Evolutionary conservation across 306 rosid genomes (phyloP).

Genomic region (Pterocarpus santalinus): DNA sequence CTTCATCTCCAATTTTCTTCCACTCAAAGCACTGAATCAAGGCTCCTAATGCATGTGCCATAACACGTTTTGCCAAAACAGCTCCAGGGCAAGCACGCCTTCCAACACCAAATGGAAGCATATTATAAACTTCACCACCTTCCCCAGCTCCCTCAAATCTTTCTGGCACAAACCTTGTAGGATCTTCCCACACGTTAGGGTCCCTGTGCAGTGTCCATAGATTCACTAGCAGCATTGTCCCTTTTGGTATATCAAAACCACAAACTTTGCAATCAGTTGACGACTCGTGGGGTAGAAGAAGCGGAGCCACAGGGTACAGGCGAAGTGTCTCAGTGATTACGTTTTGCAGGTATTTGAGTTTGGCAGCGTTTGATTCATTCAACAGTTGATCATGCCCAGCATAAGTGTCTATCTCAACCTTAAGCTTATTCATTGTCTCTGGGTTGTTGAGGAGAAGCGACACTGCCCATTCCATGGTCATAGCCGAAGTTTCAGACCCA

Average conservation of each 20-base stretch:
- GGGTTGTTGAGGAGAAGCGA: conserved; percentile 65
- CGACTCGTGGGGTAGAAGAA: conserved; percentile 54
- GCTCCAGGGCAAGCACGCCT: conserved; percentile 64
- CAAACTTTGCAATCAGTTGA: conserved; percentile 48
- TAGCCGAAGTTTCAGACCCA: conserved; percentile 58
- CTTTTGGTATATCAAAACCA: conserved; percentile 55
- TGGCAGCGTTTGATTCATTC: conserved; percentile 1
- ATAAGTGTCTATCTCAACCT: conserved; percentile 34
- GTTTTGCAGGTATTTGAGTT: conserved; percentile 45
- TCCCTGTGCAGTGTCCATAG: conserved; percentile 64
- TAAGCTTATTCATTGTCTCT: conserved; percentile 39
- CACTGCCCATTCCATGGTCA: conserved; percentile 63
- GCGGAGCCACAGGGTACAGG: conserved; percentile 51
- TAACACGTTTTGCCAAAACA: conserved; percentile 43
- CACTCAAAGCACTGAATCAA: conserved; percentile 53
- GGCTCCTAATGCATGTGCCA: conserved; percentile 43
- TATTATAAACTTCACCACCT: conserved; percentile 3
- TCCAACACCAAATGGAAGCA: conserved; percentile 64
- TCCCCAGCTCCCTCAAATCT: conserved; percentile 47
- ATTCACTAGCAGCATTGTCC: conserved; percentile 57
- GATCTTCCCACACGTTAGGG: conserved; percentile 45
- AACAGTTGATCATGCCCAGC: conserved; percentile 41
- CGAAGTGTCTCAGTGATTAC: conserved; percentile 60
- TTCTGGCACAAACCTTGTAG: conserved; percentile 56
- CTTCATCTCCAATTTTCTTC: conserved; percentile 29